Evolutionary conservation across 768 basidiomycete genomes (phyloP), one percentile per base, ranked within the genome.

Genomic region (Phylloporus sp.): DNA sequence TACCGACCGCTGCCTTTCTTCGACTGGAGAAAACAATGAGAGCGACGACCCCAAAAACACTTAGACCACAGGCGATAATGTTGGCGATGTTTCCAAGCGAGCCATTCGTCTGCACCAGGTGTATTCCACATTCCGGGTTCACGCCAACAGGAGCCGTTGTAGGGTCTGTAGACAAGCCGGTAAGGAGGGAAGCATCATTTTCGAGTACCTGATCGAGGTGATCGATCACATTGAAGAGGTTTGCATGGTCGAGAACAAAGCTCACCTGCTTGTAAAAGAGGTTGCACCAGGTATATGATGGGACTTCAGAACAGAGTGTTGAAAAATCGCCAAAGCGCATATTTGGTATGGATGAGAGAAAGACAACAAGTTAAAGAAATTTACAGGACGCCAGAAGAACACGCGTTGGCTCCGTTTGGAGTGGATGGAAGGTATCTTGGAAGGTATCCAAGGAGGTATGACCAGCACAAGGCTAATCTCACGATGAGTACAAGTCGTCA

Each of bases 261-360:
- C 73, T 58, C 20, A 92, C 85, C 76, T 95, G 92, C 53, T 81
- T 80, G 72, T 93, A 93, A 73, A 95, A 95, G 59, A 97, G 84
- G 66, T 97, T 97, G 73, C 95, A 97, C 82, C 91, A 89, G 0
- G 94, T 82, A 64, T 95, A 88, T 41, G 86, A 88, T 2, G 91
- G 90, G 9, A 80, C 79, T 38, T 80, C 70, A 36, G 74, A 71
- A 68, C 91, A 92, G 46, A 88, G 73, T 18, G 80, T 72, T 62
- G 75, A 66, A 68, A 89, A 91, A 62, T 89, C 85, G 53, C 88
- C 88, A 66, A 91, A 90, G 57, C 72, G 72, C 85, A 81, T 78
- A 28, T 59, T 59, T 45, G 51, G 29, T 31, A 34, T 9, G 31
- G 26, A 47, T 6, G 47, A 35, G 20, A 43, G 43, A 47, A 29